Percentiles rank a stretch among this genome's conserved stretches.
Evolutionary conservation across 345 rosid species (phyloP).

Genomic region (Aquilaria yunnanensis): DNA sequence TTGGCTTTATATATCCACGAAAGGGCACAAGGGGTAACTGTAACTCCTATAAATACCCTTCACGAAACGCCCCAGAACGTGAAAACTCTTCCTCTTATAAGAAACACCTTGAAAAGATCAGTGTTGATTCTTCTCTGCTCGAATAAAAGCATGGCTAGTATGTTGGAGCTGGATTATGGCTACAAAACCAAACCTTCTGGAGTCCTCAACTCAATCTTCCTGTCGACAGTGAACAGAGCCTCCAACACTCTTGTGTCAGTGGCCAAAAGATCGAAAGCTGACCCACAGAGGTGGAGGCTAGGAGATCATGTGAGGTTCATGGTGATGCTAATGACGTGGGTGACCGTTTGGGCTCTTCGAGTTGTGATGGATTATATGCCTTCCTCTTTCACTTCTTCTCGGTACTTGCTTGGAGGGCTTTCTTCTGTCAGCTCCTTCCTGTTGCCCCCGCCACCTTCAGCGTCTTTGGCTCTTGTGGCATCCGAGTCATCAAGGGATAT

Average conservation of each 20-base stretch:
- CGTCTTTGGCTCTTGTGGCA: constrained; percentile 26
- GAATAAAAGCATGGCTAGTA: not conserved
- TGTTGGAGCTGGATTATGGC: constrained; percentile 12
- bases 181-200: constrained; percentile 29
- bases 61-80: not conserved
- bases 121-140: not conserved
- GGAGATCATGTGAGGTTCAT: constrained; percentile 65
- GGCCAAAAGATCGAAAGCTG: constrained; percentile 37
- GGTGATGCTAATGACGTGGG: constrained; percentile 62
- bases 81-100: not conserved
- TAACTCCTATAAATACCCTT: not conserved
- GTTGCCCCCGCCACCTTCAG: constrained; percentile 19
- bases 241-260: constrained; percentile 53
- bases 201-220: constrained; percentile 50
- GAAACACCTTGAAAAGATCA: not conserved
- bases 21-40: not conserved
- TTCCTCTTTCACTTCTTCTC: constrained; percentile 16
- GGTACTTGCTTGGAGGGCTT: constrained; percentile 6
- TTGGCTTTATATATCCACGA: not conserved
- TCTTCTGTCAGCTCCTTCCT: constrained; percentile 2
- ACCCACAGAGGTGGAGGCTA: constrained; percentile 43
- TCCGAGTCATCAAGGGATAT: constrained; percentile 31
- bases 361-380: constrained; percentile 54
- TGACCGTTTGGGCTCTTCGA: constrained; percentile 55
- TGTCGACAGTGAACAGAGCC: constrained; percentile 58